Percentiles rank a stretch among this genome's conserved stretches.
These are phyloP conservation scores for Aspergillus sp. DNA, from an alignment of 2,329 filamentous ascomycete genomes.

Conservation along the genomic window DNA sequence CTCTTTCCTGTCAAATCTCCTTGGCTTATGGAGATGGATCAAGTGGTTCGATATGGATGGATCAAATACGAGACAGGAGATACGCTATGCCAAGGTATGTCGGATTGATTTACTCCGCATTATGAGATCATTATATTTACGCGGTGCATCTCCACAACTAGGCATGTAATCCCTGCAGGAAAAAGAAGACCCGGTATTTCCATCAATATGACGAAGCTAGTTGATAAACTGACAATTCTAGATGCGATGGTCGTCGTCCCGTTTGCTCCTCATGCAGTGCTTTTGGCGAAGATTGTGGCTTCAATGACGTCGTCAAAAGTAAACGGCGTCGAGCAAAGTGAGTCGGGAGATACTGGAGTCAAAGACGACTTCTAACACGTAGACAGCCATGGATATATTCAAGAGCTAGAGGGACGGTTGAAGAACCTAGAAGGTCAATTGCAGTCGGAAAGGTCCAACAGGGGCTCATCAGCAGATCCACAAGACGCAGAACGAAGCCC, in stretches of 20 bases:
- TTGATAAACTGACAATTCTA: background rate
- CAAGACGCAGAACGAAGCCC: background rate
- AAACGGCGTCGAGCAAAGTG: conserved; percentile 1
- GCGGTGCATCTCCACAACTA: background rate
- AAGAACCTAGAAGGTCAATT: conserved; percentile 6
- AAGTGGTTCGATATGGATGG: too few species aligned
- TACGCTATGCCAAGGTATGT: too few species aligned
- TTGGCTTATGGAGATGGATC: too few species aligned
- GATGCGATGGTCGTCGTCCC: conserved; percentile 7
- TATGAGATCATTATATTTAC: too few species aligned
- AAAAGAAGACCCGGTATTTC: conserved; percentile 3
- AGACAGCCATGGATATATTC: conserved; percentile 3
- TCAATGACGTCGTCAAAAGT: conserved; percentile 2
- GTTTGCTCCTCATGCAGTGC: conserved; percentile 5
- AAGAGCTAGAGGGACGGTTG: conserved; percentile 6
- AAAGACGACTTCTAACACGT: background rate
- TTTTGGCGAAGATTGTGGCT: conserved; percentile 4
- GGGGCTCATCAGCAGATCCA: background rate
- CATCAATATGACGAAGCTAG: too few species aligned
- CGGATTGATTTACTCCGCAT: too few species aligned
- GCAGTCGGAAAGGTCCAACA: background rate
- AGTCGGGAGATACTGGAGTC: background rate
- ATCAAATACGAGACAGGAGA: too few species aligned
- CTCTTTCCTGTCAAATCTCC: too few species aligned
- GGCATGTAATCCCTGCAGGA: conserved; percentile 8